These are phyloP conservation scores for Dendrobium catenatum DNA, from an alignment of 106 monocot species.

Conservation along the genomic window DNA sequence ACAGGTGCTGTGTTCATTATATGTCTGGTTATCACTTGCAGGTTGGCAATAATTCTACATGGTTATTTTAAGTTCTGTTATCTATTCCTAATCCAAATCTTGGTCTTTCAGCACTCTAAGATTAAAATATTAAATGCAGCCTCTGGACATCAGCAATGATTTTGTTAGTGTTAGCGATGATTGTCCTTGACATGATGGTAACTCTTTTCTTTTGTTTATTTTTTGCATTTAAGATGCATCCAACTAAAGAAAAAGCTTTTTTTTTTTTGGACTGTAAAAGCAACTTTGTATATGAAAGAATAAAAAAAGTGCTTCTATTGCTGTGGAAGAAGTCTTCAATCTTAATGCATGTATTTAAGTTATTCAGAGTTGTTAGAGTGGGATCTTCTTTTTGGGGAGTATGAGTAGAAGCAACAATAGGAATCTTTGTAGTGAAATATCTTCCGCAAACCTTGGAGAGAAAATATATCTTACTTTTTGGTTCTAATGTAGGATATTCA, in stretches of 20 bases:
- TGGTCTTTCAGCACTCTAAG: constrained; percentile 9
- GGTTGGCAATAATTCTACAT: constrained; percentile 31
- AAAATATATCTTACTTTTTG: too few species aligned
- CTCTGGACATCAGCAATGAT: constrained; percentile 84
- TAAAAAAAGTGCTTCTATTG: neutral
- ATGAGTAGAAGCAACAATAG: too few species aligned
- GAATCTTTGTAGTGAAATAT: too few species aligned
- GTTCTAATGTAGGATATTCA: too few species aligned
- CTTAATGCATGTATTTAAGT: neutral
- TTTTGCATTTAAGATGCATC: neutral
- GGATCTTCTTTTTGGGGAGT: too few species aligned
- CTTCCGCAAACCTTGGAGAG: too few species aligned
- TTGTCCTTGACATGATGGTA: constrained; percentile 95
- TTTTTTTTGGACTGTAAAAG: neutral
- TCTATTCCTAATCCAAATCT: neutral
- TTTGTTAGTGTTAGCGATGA: constrained; percentile 80
- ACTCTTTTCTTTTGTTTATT: constrained; percentile 3
- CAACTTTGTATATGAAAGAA: neutral
- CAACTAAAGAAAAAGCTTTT: neutral
- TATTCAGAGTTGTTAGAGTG: neutral
- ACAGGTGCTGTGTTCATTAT: constrained; percentile 90
- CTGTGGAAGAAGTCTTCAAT: neutral
- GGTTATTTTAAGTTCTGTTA: neutral
- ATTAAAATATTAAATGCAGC: constrained; percentile 36
- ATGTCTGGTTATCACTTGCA: constrained; percentile 71